These are phyloP conservation scores for Lentinula sp. DNA, from an alignment of 768 basidiomycete species.

Conservation along the genomic window DNA sequence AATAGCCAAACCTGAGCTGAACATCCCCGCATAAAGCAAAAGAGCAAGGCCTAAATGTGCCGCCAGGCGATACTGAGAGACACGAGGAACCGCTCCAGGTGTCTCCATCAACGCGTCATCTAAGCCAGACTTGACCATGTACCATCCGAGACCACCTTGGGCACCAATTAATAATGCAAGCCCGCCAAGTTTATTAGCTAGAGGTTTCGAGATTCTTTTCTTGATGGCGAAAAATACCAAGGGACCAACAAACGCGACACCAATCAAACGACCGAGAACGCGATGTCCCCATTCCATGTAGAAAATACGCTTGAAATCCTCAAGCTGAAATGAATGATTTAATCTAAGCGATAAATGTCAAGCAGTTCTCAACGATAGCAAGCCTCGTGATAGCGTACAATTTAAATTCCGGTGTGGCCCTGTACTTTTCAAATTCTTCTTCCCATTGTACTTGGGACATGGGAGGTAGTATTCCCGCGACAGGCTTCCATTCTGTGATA, in stretches of 20 bases:
- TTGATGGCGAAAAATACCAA: slow-evolving; percentile 73
- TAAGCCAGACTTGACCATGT: slow-evolving; percentile 98
- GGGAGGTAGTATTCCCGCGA: slow-evolving; percentile 86
- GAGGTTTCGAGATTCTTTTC: slow-evolving; percentile 58
- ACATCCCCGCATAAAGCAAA: slow-evolving; percentile 90
- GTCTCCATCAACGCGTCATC: slow-evolving; percentile 75
- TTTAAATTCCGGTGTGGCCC: slow-evolving; percentile 91
- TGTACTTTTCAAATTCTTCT: slow-evolving; percentile 90
- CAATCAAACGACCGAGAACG: slow-evolving; percentile 83
- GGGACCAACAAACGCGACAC: slow-evolving; percentile 78
- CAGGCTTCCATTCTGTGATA: slow-evolving; percentile 96
- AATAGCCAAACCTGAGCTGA: slow-evolving; percentile 69
- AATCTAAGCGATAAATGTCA: slow-evolving; percentile 41
- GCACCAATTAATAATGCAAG: slow-evolving; percentile 81
- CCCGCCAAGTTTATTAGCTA: slow-evolving; percentile 60
- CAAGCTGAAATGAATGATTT: slow-evolving; percentile 81
- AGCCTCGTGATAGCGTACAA: slow-evolving; percentile 50
- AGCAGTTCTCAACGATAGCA: background rate
- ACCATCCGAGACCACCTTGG: slow-evolving; percentile 95
- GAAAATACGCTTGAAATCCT: slow-evolving; percentile 95
- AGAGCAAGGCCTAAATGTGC: slow-evolving; percentile 92
- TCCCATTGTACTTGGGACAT: slow-evolving; percentile 73
- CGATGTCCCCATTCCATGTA: slow-evolving; percentile 99
- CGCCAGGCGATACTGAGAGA: slow-evolving; percentile 94
- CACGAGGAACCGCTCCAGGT: slow-evolving; percentile 85